Base-by-base conservation (phyloP, 2,329 filamentous ascomycete genomes). In the Fusarium sp. region DNA sequence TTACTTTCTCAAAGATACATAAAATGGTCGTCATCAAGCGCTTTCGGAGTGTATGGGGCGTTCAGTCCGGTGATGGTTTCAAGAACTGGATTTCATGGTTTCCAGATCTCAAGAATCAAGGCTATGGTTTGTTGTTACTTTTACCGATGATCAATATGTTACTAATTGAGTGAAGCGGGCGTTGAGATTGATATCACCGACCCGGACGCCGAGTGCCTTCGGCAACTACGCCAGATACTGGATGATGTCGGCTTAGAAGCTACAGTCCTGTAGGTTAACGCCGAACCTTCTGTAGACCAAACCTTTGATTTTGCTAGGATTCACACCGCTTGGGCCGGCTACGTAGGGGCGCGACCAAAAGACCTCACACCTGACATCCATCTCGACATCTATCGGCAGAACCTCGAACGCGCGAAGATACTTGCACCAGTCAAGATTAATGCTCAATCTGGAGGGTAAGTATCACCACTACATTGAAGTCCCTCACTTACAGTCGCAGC, bases 121-220 rank as follows among this genome's bases (percentile, higher is more conserved):
- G 49, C 3, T 53, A 27, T 42, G 34, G 49, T 53, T 13, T 2
- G 48, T 51, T 5, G 2, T 10, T 7, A 7, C 3, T 7, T 4
- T 18, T 13, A 11, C 12, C 3, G 0, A 27, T 3, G 0, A 11
- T 3, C 13, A 2, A 7, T n/a, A 16, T 37, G 11, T 3, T 3
- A 16, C 12, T 53, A 3, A 53, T 2, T 3, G 3, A 4, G 1
- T 13, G 11, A 14, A 51, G 48, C 48, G 10, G 49, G 50, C 3
- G 37, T 54, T 30, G 50, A 54, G 16, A 32, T 42, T 4, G 50
- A 54, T 12, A 42, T 54, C 7, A 54, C 50, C 4, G 25, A 42
- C 37, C n/a, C 14, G 7, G n/a, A 21, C 13, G 37, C 5, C 3
- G n/a, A 23, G 7, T 9, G 30, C 25, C 37, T 54, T 16, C 7